Evolutionary conservation across 345 rosid species (phyloP).

Genomic region (Rhodomyrtus tomentosa): DNA sequence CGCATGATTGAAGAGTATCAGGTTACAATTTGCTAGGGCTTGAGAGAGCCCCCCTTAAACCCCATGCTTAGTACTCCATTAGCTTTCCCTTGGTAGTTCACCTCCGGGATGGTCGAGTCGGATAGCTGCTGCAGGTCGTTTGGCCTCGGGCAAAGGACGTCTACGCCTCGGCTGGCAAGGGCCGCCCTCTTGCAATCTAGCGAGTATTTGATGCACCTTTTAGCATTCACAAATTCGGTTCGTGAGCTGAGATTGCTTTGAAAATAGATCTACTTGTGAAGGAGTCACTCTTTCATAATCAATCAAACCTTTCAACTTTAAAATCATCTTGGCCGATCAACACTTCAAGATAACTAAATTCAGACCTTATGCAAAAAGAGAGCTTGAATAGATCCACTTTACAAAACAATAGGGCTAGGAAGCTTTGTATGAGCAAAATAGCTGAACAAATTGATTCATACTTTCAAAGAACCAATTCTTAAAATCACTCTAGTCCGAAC

Average conservation of each 20-base stretch:
- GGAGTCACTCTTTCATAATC: background rate
- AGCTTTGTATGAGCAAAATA: background rate
- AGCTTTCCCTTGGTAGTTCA: no score
- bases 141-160: no score
- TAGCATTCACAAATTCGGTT: no score
- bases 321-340: background rate
- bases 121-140: no score
- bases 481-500: background rate
- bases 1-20: no score
- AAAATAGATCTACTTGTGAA: background rate
- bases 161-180: no score
- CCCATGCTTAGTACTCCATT: no score
- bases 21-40: no score
- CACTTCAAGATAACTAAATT: background rate
- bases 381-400: background rate
- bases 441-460: background rate
- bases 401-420: background rate
- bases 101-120: no score
- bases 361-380: background rate
- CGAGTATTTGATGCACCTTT: no score
- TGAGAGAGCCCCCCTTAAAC: no score
- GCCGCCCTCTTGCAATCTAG: no score
- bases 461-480: slow-evolving; percentile 29
- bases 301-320: background rate
- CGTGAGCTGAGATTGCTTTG: background rate